A percentile compares a stretch with the other conserved stretches of the same genome.
These are phyloP conservation scores for Gossypium laxum DNA, from an alignment of 441 rosid genomes.

Conservation along the genomic window DNA sequence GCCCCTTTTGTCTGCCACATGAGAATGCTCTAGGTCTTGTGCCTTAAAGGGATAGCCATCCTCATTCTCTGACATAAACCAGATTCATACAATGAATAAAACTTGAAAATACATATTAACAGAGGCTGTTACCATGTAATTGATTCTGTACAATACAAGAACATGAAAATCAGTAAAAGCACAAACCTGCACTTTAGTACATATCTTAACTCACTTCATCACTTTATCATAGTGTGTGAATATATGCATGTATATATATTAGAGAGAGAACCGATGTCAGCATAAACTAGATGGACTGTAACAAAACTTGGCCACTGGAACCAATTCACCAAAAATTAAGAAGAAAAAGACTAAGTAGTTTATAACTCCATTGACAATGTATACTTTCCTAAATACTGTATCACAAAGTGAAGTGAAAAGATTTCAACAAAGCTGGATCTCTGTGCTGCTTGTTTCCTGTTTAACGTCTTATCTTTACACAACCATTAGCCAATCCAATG, in stretches of 20 bases:
- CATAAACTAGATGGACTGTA: background rate
- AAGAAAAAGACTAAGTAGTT: background rate
- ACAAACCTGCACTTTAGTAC: background rate
- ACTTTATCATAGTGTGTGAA: background rate
- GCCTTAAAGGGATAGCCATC: conserved; percentile 36
- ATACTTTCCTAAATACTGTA: background rate
- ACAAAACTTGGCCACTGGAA: background rate
- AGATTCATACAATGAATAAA: conserved; percentile 5
- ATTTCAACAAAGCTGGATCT: background rate
- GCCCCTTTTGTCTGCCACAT: conserved; percentile 31
- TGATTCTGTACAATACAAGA: background rate
- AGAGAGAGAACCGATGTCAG: background rate
- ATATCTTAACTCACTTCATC: background rate
- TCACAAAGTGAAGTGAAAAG: background rate
- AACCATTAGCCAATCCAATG: background rate
- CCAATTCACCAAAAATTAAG: background rate
- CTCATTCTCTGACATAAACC: conserved; percentile 45
- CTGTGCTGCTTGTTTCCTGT: background rate
- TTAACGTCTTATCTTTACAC: background rate
- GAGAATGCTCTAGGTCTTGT: conserved; percentile 29
- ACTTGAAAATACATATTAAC: background rate
- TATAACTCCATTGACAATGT: background rate
- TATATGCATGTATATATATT: background rate
- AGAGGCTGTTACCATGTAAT: background rate
- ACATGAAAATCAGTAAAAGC: conserved; percentile 1